Evolutionary conservation across 805 yeast genomes (phyloP).

Genomic region (Lipomyces yamanashiensis): DNA sequence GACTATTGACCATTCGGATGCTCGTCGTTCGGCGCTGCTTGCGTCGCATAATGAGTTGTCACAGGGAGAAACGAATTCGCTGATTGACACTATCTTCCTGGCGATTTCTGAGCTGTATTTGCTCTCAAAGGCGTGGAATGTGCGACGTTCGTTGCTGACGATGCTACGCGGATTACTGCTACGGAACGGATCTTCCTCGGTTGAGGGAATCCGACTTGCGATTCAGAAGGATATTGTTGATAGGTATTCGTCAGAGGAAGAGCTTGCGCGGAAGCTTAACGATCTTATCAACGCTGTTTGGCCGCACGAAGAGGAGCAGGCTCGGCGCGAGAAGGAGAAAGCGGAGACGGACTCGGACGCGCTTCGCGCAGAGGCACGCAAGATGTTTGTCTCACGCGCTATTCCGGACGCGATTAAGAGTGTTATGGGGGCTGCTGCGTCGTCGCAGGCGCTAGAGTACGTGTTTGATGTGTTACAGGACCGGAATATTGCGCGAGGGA

Average conservation of each 20-base stretch:
- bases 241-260: slow-evolving; percentile 34
- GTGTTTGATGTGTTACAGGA: slow-evolving; percentile 40
- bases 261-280: slow-evolving; percentile 31
- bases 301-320: slow-evolving; percentile 17
- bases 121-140: slow-evolving; percentile 39
- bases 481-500: slow-evolving; percentile 35
- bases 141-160: slow-evolving; percentile 37
- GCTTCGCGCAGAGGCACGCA: slow-evolving; percentile 31
- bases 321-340: slow-evolving; percentile 12
- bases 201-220: slow-evolving; percentile 37
- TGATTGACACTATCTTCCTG: slow-evolving; percentile 34
- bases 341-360: slow-evolving; percentile 29
- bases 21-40: slow-evolving; percentile 16
- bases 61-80: slow-evolving; percentile 32
- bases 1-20: slow-evolving; percentile 2
- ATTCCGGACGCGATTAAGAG: slow-evolving; percentile 38
- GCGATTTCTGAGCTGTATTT: slow-evolving; percentile 37
- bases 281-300: slow-evolving; percentile 31
- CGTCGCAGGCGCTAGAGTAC: slow-evolving; percentile 38
- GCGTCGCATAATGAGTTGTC: slow-evolving; percentile 21
- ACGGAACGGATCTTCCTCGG: slow-evolving; percentile 36
- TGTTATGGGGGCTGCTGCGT: slow-evolving; percentile 38
- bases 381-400: slow-evolving; percentile 35
- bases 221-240: slow-evolving; percentile 35
- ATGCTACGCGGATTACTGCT: slow-evolving; percentile 37